Evolutionary conservation across 345 rosid genomes (phyloP).

Genomic region (Salix suchowensis): DNA sequence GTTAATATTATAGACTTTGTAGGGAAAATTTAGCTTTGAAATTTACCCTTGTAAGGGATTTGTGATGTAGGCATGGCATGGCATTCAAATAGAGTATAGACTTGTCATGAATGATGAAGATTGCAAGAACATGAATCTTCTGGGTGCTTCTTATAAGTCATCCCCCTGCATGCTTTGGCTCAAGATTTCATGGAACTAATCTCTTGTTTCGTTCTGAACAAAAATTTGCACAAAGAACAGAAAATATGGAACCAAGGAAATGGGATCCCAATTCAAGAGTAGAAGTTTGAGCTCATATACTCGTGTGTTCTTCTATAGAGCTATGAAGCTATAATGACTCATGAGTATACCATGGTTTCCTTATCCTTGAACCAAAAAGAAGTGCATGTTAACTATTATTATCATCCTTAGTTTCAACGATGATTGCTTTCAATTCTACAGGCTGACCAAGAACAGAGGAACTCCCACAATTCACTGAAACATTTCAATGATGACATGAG

Average conservation of each 20-base stretch:
- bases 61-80: background rate
- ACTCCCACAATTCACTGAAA: slow-evolving; percentile 56
- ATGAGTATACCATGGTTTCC: background rate
- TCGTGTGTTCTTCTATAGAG: background rate
- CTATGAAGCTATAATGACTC: background rate
- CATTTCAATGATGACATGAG: slow-evolving; percentile 54
- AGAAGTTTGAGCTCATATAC: background rate
- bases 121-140: background rate
- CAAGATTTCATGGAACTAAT: background rate
- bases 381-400: background rate
- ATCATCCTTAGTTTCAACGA: background rate
- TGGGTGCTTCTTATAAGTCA: background rate
- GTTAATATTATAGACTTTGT: background rate
- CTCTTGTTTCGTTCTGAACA: background rate
- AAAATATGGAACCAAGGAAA: background rate
- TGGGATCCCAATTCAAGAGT: background rate
- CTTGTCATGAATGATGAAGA: background rate
- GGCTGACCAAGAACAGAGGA: slow-evolving; percentile 43
- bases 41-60: background rate
- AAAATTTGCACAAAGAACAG: background rate
- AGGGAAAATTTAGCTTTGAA: background rate
- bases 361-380: background rate
- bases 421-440: slow-evolving; percentile 10
- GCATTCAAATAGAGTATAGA: no score
- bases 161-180: background rate